phyloP scores from a whole-genome alignment of 2,329 filamentous ascomycete species.

The Ascochyta koolunga region DNA sequence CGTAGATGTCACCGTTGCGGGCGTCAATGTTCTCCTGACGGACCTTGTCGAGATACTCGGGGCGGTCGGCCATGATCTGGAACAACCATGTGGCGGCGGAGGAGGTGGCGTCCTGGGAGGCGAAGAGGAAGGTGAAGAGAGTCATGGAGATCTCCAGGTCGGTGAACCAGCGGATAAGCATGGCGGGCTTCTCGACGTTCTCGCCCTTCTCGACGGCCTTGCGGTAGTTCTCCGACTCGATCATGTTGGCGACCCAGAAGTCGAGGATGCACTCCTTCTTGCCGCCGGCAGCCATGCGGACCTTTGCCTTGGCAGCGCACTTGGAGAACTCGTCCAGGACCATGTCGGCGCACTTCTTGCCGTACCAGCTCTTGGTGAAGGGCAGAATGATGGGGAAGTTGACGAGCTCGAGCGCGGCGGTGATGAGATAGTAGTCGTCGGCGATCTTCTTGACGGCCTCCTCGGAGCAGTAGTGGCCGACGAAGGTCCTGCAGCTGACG shows the following conservation, averaged over 20 bases:
- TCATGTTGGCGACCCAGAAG: slow-evolving; percentile 81
- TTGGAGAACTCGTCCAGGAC: slow-evolving; percentile 87
- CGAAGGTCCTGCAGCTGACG: slow-evolving; percentile 94
- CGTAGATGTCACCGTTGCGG: slow-evolving; percentile 75
- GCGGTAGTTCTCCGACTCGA: slow-evolving; percentile 82
- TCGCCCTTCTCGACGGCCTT: slow-evolving; percentile 77
- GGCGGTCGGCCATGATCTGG: slow-evolving; percentile 90
- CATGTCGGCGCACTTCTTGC: slow-evolving; percentile 94
- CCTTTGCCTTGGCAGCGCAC: slow-evolving; percentile 92
- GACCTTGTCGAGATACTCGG: slow-evolving; percentile 87
- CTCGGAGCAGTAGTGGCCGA: slow-evolving; percentile 92
- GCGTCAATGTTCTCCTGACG: slow-evolving; percentile 86
- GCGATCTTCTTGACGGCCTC: slow-evolving; percentile 91
- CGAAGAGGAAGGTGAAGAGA: slow-evolving; percentile 94
- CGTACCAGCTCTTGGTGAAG: slow-evolving; percentile 95
- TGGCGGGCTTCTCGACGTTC: slow-evolving; percentile 73
- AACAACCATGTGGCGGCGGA: slow-evolving; percentile 94
- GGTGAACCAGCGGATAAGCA: slow-evolving; percentile 82
- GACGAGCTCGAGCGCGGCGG: slow-evolving; percentile 92
- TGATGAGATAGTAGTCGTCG: slow-evolving; percentile 96
- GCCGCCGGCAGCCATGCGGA: slow-evolving; percentile 86
- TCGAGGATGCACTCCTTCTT: slow-evolving; percentile 93
- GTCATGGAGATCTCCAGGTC: slow-evolving; percentile 94
- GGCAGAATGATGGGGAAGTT: slow-evolving; percentile 88
- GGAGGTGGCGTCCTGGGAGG: slow-evolving; percentile 95